A percentile compares a stretch with the other conserved stretches of the same genome.
Evolutionary conservation across 2,329 filamentous ascomycete genomes (phyloP).

Genomic region (Ceratocystis destructans): DNA sequence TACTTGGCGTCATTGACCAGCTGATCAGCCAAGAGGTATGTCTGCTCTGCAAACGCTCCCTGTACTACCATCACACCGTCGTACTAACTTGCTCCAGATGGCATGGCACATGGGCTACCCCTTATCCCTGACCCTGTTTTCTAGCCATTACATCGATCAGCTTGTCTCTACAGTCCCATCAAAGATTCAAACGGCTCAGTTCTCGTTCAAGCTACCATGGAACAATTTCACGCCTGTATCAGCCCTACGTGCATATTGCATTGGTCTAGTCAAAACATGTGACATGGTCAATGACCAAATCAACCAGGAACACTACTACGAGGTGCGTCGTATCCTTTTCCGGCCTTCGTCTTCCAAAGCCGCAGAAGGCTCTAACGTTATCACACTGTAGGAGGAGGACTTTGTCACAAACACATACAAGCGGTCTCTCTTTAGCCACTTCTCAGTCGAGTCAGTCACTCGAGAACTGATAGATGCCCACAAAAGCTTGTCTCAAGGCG

Average conservation of each 20-base stretch:
- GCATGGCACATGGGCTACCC: constrained; percentile 96
- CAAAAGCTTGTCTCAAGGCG: constrained; percentile 25
- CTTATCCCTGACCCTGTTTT: constrained; percentile 86
- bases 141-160: constrained; percentile 77
- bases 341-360: neutral
- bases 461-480: constrained; percentile 41
- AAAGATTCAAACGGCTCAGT: constrained; percentile 51
- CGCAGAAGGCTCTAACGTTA: neutral
- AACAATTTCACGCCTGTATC: constrained; percentile 38
- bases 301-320: constrained; percentile 75
- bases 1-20: constrained; percentile 89
- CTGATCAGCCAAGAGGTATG: constrained; percentile 73
- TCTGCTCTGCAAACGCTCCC: neutral
- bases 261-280: constrained; percentile 72
- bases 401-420: constrained; percentile 89
- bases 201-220: constrained; percentile 31
- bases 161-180: constrained; percentile 58
- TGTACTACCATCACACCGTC: neutral
- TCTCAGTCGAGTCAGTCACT: constrained; percentile 44
- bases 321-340: constrained; percentile 41
- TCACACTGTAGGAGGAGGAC: constrained; percentile 62
- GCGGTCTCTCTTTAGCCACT: constrained; percentile 54
- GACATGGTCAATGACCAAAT: constrained; percentile 65
- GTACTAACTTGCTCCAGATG: constrained; percentile 44
- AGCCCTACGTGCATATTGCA: constrained; percentile 70